Evolutionary conservation across 2,329 filamentous ascomycete genomes (phyloP), one percentile per base, ranked within the genome.

Genomic region (Elsinoe perseae): DNA sequence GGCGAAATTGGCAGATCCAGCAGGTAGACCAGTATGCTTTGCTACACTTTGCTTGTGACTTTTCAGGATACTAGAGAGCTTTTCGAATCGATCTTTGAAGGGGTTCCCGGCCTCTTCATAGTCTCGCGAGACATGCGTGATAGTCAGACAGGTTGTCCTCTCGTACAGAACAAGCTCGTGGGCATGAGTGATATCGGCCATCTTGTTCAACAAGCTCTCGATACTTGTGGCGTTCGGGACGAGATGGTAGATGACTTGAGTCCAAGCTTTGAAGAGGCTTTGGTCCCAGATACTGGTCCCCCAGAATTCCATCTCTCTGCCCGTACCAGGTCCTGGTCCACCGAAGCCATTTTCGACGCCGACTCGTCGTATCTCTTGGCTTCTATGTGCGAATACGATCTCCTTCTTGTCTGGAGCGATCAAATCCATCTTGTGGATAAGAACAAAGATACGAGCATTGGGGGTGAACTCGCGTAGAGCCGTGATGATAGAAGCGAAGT

Each of bases 281-380:
- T 98, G 93, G 68, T 98, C 93, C 93, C 93, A 98, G 68, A 98
- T 98, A 56, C 88, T 95, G 28, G 92, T 97, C 8, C 90, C 88
- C 69, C 95, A 97, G 58, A 91, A 90, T 58, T 89, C 88, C 59
- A 96, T 73, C 46, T 76, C 70, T 46, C 65, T 64, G 20, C 63
- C 61, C 16, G 80, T 61, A 25, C 54, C 56, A 18, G 43, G 48
- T 7, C 52, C 50, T 20, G 48, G 3, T 1, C 57, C 54, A 14
- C 85, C 81, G 68, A 95, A 83, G 16, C 77, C 72, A 57, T 82
- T 80, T 21, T 67, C 64, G 12, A 63, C 62, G 56, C 87, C 91
- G 66, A 89, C 88, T 61, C 83, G 81, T 57, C 85, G 82, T 60
- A 96, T 88, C 56, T 90, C 77, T 27, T 82, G 78, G 21, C 90